Base-by-base conservation (phyloP, 352 stramenopile genomes). In the Plasmopara halstedii region DNA sequence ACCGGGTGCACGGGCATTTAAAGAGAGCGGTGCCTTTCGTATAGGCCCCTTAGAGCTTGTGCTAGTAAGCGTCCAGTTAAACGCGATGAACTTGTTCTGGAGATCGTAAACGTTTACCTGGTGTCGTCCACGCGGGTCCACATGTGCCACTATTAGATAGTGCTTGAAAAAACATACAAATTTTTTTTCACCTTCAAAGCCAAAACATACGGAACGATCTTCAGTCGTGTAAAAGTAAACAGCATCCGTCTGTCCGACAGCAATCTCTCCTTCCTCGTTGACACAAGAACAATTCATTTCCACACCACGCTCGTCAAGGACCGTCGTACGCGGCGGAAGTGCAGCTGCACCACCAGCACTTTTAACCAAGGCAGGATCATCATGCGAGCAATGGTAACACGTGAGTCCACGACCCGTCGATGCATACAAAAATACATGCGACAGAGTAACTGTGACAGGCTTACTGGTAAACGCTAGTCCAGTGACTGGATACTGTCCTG, bases 1-100 rank as follows among this genome's bases (percentile, higher is more conserved):
- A n/a, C 71, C 78, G 11, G 73, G 66, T 13, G 56, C 60, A 5
- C 62, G 65, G 2, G 60, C 42, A 31, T 68, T 80, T 0, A 54
- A 42, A 11, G 65, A 38, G 10, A 70, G 46, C 3, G 67, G 58
- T 3, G 61, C 57, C 17, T 69, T 69, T 18, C 58, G 57, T 22
- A 56, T 59, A 9, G 51, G 44, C 8, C 48, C 56, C 52, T 73
- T 64, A 5, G 50, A 38, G 32, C 62, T 67, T 13, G 73, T 80
- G 38, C 70, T 83, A 15, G 82, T 92, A 11, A 94, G 67, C 23
- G 80, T 91, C 70, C 79, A 89, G 55, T 96, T 94, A 62, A 95
- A 96, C 10, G 83, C 87, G 27, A 96, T 92, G 26, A 95, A 94
- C 56, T 96, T 96, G 64, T 96, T 96, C 42, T 89, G 73, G 23